phyloP scores from a whole-genome alignment of 2,329 filamentous ascomycete genomes.

The Phyllosticta ampelicida region DNA sequence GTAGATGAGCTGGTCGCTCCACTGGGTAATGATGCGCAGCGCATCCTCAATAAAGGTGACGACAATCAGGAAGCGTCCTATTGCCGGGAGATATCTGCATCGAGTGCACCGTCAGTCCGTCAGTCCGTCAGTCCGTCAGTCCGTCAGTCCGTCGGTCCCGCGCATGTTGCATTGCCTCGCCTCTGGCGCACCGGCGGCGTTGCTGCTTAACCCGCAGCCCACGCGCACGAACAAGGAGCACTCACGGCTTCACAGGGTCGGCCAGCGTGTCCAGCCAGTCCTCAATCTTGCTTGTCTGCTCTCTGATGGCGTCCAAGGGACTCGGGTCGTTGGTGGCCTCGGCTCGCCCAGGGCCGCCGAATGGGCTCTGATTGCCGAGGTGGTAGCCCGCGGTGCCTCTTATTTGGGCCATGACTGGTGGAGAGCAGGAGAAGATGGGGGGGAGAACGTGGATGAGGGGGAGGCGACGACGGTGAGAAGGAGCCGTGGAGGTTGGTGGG shows the following conservation, averaged over 20 bases:
- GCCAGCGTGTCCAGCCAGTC: slow-evolving; percentile 78
- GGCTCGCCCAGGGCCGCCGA: slow-evolving; percentile 49
- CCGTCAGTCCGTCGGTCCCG: background rate
- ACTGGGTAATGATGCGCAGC: slow-evolving; percentile 92
- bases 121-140: no score
- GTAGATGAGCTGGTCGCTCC: slow-evolving; percentile 88
- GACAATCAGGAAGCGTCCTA: slow-evolving; percentile 94
- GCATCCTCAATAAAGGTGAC: slow-evolving; percentile 98
- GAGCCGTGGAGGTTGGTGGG: background rate
- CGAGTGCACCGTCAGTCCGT: slow-evolving; percentile 16
- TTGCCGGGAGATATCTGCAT: slow-evolving; percentile 76
- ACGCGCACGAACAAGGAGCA: slow-evolving; percentile 17
- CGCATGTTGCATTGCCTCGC: background rate
- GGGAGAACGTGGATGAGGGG: background rate
- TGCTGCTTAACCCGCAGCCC: background rate
- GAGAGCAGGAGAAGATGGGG: slow-evolving; percentile 12
- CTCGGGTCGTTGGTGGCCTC: slow-evolving; percentile 59
- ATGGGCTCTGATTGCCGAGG: slow-evolving; percentile 63
- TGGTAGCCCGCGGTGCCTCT: slow-evolving; percentile 61
- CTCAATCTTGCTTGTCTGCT: slow-evolving; percentile 98
- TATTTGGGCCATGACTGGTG: slow-evolving; percentile 3
- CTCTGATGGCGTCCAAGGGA: slow-evolving; percentile 76
- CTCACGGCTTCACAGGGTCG: slow-evolving; percentile 91
- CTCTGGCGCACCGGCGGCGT: background rate
- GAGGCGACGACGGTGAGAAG: background rate